Percentiles rank a stretch among this genome's conserved stretches.
Evolutionary conservation across 2,329 filamentous ascomycete genomes (phyloP).

Genomic region (Apiospora marii): DNA sequence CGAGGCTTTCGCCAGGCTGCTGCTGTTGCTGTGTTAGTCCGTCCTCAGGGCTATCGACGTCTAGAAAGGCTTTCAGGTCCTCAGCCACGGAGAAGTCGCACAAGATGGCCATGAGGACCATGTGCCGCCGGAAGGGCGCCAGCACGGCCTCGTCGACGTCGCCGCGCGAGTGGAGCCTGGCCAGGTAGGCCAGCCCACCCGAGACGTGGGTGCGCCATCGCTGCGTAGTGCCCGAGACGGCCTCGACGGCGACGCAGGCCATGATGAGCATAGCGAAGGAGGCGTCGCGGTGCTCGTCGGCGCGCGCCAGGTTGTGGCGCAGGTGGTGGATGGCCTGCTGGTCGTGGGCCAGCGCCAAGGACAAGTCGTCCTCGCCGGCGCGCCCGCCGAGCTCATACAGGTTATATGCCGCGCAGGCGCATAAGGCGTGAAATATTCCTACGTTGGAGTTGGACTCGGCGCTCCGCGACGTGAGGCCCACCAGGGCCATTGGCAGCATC

Average conservation of each 20-base stretch:
- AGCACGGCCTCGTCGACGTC: conserved; percentile 29
- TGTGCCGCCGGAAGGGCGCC: conserved; percentile 34
- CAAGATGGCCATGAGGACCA: conserved; percentile 37
- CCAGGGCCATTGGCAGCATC: conserved; percentile 39
- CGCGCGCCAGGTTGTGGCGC: conserved; percentile 32
- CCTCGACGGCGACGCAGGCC: conserved; percentile 43
- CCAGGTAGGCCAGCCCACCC: conserved; percentile 36
- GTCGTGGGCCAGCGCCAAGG: conserved; percentile 34
- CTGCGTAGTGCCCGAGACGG: conserved; percentile 35
- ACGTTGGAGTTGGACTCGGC: conserved; percentile 34
- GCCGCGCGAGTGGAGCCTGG: conserved; percentile 29
- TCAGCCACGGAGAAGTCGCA: conserved; percentile 32
- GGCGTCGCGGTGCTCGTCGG: conserved; percentile 37
- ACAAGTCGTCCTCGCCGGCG: conserved; percentile 29
- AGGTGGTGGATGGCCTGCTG: conserved; percentile 36
- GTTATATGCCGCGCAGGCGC: conserved; percentile 50
- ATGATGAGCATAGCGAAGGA: conserved; percentile 51
- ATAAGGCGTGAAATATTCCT: conserved; percentile 37
- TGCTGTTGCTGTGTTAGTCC: not conserved
- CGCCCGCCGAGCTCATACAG: conserved; percentile 48
- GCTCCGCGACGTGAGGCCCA: conserved; percentile 32
- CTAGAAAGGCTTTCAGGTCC: conserved; percentile 32
- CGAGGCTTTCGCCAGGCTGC: conserved; percentile 25
- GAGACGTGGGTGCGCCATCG: conserved; percentile 37
- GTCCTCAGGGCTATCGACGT: not conserved